A percentile compares a stretch with the other conserved stretches of the same genome.
Evolutionary conservation across 192 early-diverging fungal species (phyloP).

Genomic region (Coemansia sp.): DNA sequence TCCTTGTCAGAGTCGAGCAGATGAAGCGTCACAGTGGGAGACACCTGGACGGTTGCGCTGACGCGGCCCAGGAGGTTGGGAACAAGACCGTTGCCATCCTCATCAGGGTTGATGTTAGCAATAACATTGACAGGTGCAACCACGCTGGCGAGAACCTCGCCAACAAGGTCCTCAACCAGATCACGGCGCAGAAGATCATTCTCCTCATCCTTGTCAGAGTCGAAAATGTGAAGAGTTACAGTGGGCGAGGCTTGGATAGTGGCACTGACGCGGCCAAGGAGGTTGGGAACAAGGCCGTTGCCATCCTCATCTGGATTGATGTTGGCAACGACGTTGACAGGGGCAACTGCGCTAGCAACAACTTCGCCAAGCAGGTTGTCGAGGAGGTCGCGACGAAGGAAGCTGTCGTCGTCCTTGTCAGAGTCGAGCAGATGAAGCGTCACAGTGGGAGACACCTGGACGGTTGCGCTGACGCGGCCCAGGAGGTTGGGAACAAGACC

Average conservation of each 20-base stretch:
- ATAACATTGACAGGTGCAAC: slow-evolving; percentile 31
- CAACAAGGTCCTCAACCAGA: slow-evolving; percentile 26
- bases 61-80: slow-evolving; percentile 41
- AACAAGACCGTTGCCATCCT: slow-evolving; percentile 37
- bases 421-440: slow-evolving; percentile 27
- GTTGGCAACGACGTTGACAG: slow-evolving; percentile 32
- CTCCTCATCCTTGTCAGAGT: slow-evolving; percentile 15
- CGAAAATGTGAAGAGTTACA: slow-evolving; percentile 19
- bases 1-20: slow-evolving; percentile 14
- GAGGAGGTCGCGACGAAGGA: slow-evolving; percentile 14
- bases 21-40: slow-evolving; percentile 16
- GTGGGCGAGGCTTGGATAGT: slow-evolving; percentile 25
- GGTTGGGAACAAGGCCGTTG: slow-evolving; percentile 26
- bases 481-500: slow-evolving; percentile 41
- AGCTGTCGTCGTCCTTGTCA: slow-evolving; percentile 11
- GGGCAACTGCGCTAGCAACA: slow-evolving; percentile 20
- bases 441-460: slow-evolving; percentile 27
- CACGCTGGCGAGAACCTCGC: slow-evolving; percentile 26
- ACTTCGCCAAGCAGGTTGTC: slow-evolving; percentile 23
- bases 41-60: slow-evolving; percentile 20
- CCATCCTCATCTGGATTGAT: slow-evolving; percentile 32
- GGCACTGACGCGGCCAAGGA: slow-evolving; percentile 30
- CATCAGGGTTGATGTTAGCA: slow-evolving; percentile 39
- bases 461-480: slow-evolving; percentile 29
- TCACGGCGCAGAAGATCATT: slow-evolving; percentile 20